Evolutionary conservation across 257 asterid species (phyloP).

Genomic region (Solanum chaucha): DNA sequence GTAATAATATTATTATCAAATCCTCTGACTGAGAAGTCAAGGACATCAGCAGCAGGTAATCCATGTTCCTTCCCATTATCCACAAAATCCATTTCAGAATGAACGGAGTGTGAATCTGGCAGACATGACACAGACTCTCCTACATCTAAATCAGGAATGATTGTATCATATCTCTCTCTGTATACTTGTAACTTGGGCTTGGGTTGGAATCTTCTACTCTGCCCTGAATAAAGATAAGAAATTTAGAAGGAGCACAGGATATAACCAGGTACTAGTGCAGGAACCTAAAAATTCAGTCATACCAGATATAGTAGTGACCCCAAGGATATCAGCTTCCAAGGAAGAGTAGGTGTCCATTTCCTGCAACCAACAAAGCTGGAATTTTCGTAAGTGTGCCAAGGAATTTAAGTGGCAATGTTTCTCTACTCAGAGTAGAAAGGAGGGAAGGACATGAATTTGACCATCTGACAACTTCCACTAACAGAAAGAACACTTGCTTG

Average conservation of each 20-base stretch:
- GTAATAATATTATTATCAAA: conserved; percentile 17
- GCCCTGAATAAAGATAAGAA: conserved; percentile 25
- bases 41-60: conserved; percentile 28
- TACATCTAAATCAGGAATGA: conserved; percentile 5
- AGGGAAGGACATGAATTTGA: neutral
- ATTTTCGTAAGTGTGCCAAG: neutral
- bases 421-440: neutral
- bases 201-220: conserved; percentile 37
- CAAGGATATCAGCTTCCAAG: conserved; percentile 28
- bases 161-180: conserved; percentile 9
- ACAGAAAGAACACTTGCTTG: conserved; percentile 26
- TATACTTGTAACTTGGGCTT: conserved; percentile 33
- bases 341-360: conserved; percentile 20
- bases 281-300: conserved; percentile 4
- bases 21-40: conserved; percentile 43
- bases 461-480: conserved; percentile 12
- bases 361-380: conserved; percentile 27
- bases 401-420: neutral
- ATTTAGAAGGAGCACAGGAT: neutral
- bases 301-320: conserved; percentile 38
- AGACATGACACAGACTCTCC: conserved; percentile 12
- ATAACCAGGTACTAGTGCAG: neutral
- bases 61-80: conserved; percentile 25
- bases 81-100: conserved; percentile 20
- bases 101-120: conserved; percentile 13